Evolutionary conservation across 441 rosid genomes (phyloP), one percentile per base, ranked within the genome.

Genomic region (Adansonia madagascariensis): DNA sequence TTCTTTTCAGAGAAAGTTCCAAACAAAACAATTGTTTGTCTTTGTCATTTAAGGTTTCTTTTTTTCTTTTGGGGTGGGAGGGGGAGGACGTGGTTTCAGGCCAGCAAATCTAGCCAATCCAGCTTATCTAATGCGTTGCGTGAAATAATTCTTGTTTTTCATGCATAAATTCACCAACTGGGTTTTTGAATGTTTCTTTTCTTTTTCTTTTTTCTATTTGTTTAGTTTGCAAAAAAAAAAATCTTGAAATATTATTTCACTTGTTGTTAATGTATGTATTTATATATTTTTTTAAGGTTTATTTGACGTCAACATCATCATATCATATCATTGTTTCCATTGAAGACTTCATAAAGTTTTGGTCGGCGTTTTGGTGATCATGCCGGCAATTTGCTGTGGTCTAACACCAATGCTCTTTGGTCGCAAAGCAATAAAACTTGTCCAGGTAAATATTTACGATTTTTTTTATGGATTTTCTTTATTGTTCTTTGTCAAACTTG

Each of bases 1-100:
- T 89, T 88, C 90, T 79, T 79, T 64, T 77, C 27, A n/a, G 84
- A 70, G 80, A 89, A 86, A 84, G 89, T 87, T 88, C 88, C 85
- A 44, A 60, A 75, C 75, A 50, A 62, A 44, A 22, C 46, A 62
- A 61, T 62, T 62, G 15, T 47, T 15, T 64, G 47, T 46, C 70
- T 24, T 22, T 60, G 6, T 57, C 35, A 64, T 50, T 75, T 75
- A 62, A 61, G 68, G 77, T 61, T 61, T 61, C 17, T 11, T 49
- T 64, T 76, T 70, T 68, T 76, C 77, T 81, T 70, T 35, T 39
- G 67, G 67, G 67, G 31, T 27, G 31, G 44, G 44, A 6, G 49
- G 35, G 35, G 4, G 35, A 31, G 35, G 35, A 4, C 4, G 35
- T 31, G 39, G 41, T 14, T 69, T 70, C 60, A 27, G 24, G 73